A percentile compares a stretch with the other conserved stretches of the same genome.
Conservation (phyloP, 176 grass and related monocot genomes). For the Avena insularis region DNA sequence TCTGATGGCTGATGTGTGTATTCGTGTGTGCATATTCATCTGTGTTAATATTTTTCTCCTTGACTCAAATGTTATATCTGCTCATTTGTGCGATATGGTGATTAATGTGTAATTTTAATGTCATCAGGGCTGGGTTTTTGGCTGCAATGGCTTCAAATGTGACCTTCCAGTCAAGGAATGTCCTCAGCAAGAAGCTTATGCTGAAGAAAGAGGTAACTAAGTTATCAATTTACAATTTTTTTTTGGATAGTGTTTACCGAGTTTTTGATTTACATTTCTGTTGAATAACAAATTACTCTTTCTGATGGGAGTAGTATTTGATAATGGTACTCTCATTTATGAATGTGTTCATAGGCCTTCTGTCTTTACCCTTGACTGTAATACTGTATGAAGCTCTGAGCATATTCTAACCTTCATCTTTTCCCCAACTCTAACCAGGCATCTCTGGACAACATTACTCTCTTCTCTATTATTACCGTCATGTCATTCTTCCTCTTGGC, state of each 20-base stretch:
- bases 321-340: conserved; percentile 33
- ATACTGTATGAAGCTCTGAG: conserved; percentile 1
- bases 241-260: neutral
- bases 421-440: conserved; percentile 50
- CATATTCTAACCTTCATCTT: conserved; percentile 10
- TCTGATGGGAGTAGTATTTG: neutral
- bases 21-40: neutral
- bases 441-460: conserved; percentile 80
- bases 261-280: neutral
- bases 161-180: conserved; percentile 95
- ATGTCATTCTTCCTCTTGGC: conserved; percentile 97
- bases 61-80: conserved; percentile 18
- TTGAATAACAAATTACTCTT: neutral
- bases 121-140: conserved; percentile 84
- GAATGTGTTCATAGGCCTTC: neutral
- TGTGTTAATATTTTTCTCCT: neutral
- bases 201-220: conserved; percentile 87
- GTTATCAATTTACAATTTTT: conserved; percentile 4
- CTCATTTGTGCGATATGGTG: conserved; percentile 10
- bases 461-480: conserved; percentile 92
- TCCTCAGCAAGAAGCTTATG: conserved; percentile 98
- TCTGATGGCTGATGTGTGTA: neutral
- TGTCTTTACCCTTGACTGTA: neutral
- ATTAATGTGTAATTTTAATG: conserved; percentile 24
- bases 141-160: conserved; percentile 96